Evolutionary conservation across 768 basidiomycete genomes (phyloP).

Genomic region (Mycena metata): DNA sequence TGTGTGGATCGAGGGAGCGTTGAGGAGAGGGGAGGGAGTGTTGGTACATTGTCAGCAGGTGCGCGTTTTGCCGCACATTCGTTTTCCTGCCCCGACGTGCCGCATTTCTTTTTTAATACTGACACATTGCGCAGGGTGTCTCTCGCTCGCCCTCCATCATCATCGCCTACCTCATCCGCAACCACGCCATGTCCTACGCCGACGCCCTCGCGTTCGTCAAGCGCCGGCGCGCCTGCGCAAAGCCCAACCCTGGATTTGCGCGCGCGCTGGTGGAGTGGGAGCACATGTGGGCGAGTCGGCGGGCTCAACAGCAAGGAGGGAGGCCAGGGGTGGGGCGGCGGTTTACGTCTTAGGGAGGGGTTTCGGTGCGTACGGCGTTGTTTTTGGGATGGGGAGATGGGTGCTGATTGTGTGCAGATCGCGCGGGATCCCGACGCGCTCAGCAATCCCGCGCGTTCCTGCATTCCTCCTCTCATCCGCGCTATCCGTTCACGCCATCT

Average conservation of each 20-base stretch:
- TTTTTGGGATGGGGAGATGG: too few species aligned
- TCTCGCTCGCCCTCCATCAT: slow-evolving; percentile 84
- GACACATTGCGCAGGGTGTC: slow-evolving; percentile 73
- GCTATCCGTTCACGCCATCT: too few species aligned
- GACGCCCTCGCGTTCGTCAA: slow-evolving; percentile 71
- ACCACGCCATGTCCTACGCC: slow-evolving; percentile 80
- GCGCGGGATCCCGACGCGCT: too few species aligned
- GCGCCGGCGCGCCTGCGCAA: slow-evolving; percentile 77
- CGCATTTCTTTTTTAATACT: background rate
- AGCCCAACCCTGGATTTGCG: slow-evolving; percentile 85
- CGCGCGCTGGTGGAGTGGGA: slow-evolving; percentile 73
- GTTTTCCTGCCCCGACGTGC: background rate
- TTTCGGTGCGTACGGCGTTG: too few species aligned
- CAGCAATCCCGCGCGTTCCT: too few species aligned
- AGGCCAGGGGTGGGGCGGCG: slow-evolving; percentile 19
- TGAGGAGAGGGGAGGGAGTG: slow-evolving; percentile 73
- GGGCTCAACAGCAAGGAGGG: too few species aligned
- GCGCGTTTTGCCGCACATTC: slow-evolving; percentile 37
- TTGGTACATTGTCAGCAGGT: slow-evolving; percentile 90
- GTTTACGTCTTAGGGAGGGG: too few species aligned
- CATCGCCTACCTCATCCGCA: slow-evolving; percentile 85
- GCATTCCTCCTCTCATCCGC: too few species aligned
- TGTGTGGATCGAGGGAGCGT: slow-evolving; percentile 71
- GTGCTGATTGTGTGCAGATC: too few species aligned
- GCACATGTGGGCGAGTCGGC: slow-evolving; percentile 7